phyloP scores from a whole-genome alignment of 805 yeast species.

The Pichia occidentalis region DNA sequence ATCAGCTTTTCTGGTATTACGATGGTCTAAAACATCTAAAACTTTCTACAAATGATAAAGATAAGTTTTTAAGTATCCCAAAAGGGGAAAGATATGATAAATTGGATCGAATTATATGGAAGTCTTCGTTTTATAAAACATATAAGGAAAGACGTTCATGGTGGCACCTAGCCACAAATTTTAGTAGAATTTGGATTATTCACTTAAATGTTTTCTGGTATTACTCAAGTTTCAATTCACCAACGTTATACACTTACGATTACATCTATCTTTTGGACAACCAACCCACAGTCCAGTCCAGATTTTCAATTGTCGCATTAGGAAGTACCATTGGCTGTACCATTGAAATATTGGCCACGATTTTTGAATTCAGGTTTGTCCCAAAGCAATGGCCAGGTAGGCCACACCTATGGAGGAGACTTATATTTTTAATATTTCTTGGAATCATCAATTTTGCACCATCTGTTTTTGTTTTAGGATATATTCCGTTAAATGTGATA shows the following conservation, averaged over 20 bases:
- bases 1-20: slow-evolving; percentile 45
- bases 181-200: slow-evolving; percentile 48
- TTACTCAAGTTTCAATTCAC: slow-evolving; percentile 44
- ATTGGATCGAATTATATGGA: slow-evolving; percentile 36
- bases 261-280: slow-evolving; percentile 37
- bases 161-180: slow-evolving; percentile 44
- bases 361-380: slow-evolving; percentile 39
- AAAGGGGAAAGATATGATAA: slow-evolving; percentile 28
- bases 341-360: slow-evolving; percentile 35
- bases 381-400: slow-evolving; percentile 46
- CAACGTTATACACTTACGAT: slow-evolving; percentile 40
- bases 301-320: slow-evolving; percentile 37
- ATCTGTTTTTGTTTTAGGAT: slow-evolving; percentile 34
- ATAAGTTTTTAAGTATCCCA: slow-evolving; percentile 26
- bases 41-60: slow-evolving; percentile 28
- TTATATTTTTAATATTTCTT: slow-evolving; percentile 29
- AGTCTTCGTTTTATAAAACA: slow-evolving; percentile 37
- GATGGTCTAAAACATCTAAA: slow-evolving; percentile 31
- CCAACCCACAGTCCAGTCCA: slow-evolving; percentile 39
- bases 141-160: slow-evolving; percentile 43
- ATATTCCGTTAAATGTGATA: slow-evolving; percentile 32
- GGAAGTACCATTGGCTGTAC: slow-evolving; percentile 41
- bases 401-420: slow-evolving; percentile 30
- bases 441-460: slow-evolving; percentile 35
- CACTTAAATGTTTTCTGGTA: slow-evolving; percentile 48